Evolutionary conservation across 2,329 filamentous ascomycete genomes (phyloP).

Genomic region (Penicillium sp.): DNA sequence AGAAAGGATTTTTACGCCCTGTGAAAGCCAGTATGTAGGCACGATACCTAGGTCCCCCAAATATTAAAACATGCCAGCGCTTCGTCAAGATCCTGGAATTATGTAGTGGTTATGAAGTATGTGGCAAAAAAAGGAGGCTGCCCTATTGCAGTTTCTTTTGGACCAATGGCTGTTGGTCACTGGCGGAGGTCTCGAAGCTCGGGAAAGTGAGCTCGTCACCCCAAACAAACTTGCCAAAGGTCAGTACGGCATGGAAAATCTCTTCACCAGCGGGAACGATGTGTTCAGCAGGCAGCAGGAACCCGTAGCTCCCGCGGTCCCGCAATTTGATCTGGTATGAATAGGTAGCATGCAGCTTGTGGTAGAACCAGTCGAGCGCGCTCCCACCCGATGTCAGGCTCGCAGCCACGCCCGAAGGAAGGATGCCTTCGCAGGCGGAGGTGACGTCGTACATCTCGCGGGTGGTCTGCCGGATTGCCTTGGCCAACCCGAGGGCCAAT

Average conservation of each 20-base stretch:
- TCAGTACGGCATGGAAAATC: conserved; percentile 75
- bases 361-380: conserved; percentile 93
- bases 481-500: conserved; percentile 79
- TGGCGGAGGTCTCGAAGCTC: not conserved
- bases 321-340: conserved; percentile 91
- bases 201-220: conserved; percentile 9
- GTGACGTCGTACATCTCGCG: conserved; percentile 73
- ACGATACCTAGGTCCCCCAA: too few relatives aligned
- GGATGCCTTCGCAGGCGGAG: conserved; percentile 81
- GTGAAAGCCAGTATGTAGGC: too few relatives aligned
- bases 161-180: conserved; percentile 9
- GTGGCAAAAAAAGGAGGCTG: too few relatives aligned
- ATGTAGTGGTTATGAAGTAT: too few relatives aligned
- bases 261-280: conserved; percentile 90
- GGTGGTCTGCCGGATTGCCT: conserved; percentile 77
- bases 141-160: too few relatives aligned
- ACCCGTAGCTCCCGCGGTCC: conserved; percentile 92
- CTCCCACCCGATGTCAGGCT: conserved; percentile 78
- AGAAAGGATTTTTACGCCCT: too few relatives aligned
- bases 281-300: conserved; percentile 78
- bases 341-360: conserved; percentile 75
- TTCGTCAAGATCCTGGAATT: too few relatives aligned
- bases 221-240: conserved; percentile 68
- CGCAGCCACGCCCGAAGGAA: conserved; percentile 39
- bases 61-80: too few relatives aligned